These are phyloP conservation scores for Gloeostereum incarnatum DNA, from an alignment of 768 basidiomycete genomes.

Conservation along the genomic window DNA sequence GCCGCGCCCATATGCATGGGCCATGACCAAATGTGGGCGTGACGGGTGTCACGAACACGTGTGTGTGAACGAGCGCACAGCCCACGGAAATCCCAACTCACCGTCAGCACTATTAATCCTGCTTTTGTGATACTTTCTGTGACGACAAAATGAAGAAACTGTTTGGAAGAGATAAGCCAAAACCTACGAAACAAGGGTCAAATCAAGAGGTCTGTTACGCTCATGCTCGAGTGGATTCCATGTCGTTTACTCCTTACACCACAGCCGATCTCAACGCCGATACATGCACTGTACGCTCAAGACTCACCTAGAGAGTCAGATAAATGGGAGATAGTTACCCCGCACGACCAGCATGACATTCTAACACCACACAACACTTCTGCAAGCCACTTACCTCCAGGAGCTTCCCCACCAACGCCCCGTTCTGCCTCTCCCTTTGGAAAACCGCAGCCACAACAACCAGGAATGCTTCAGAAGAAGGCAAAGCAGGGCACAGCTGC, in stretches of 20 bases:
- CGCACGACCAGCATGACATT: slow-evolving; percentile 16
- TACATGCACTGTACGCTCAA: slow-evolving; percentile 2
- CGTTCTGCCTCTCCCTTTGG: slow-evolving; percentile 40
- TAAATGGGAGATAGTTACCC: slow-evolving; percentile 23
- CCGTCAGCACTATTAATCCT: no score
- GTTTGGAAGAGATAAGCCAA: slow-evolving; percentile 34
- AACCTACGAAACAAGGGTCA: slow-evolving; percentile 17
- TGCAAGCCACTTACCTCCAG: slow-evolving; percentile 7
- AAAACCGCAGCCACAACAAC: slow-evolving; percentile 15
- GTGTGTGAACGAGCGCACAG: no score
- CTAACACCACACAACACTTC: slow-evolving; percentile 2
- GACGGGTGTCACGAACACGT: no score
- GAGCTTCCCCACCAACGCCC: slow-evolving; percentile 18
- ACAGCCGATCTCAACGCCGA: slow-evolving; percentile 5
- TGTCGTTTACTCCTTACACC: slow-evolving; percentile 11
- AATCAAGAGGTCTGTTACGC: slow-evolving; percentile 13
- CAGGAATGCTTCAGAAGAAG: slow-evolving; percentile 13
- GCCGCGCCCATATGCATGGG: no score
- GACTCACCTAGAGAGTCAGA: slow-evolving; percentile 11
- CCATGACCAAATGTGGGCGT: no score
- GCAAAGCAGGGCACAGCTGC: slow-evolving; percentile 23
- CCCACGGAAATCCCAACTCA: no score
- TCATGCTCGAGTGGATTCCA: slow-evolving; percentile 14
- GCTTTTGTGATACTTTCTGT: not conserved
- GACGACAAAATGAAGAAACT: slow-evolving; percentile 34